Base-by-base conservation (phyloP, 495 filamentous ascomycete species). In the Articulospora tetracladia region DNA sequence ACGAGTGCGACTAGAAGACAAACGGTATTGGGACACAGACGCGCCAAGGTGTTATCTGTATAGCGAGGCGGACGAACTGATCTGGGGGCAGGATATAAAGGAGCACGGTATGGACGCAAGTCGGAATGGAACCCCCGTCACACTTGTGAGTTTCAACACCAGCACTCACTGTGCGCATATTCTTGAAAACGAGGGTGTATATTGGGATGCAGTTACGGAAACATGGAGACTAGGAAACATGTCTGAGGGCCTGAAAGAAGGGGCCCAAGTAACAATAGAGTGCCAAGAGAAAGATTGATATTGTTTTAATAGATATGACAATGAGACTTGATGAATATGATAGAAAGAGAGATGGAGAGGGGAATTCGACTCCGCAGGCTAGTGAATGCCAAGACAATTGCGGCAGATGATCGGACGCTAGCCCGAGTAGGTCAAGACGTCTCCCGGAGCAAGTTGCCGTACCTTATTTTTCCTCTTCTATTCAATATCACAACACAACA, bases 81-180 rank as follows among this genome's bases (percentile, higher is more conserved):
- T 74, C 13, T 41, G 48, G 19, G 71, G 67, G 67, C 4, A 56
- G 54, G 72, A 74, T 54, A 64, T 74, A 1, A 58, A 71, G 59
- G 47, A 54, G 54, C 72, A 74, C 57, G 68, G 61, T 25, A 25
- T 53, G 19, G 55, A 65, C 41, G 59, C 53, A 7, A 52, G 36
- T 1, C 19, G 34, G 28, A 32, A 50, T 19, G 66, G 63, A 20
- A 60, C 61, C 7, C 55, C 48, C 49, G 64, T 63, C 27, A 55
- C 64, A 57, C 54, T 68, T 52, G 66, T 71, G 12, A 56, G 63
- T 55, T 73, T 71, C 24, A 62, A 59, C 32, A 41, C 41, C 13
- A 73, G 67, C 13, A 58, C 39, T 52, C 71, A 75, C 54, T 75
- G 72, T 56, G 62, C 57, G 20, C 70, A 73, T 63, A 32, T 57